Evolutionary conservation across 768 basidiomycete genomes (phyloP).

Genomic region (Trametes gibbosa): DNA sequence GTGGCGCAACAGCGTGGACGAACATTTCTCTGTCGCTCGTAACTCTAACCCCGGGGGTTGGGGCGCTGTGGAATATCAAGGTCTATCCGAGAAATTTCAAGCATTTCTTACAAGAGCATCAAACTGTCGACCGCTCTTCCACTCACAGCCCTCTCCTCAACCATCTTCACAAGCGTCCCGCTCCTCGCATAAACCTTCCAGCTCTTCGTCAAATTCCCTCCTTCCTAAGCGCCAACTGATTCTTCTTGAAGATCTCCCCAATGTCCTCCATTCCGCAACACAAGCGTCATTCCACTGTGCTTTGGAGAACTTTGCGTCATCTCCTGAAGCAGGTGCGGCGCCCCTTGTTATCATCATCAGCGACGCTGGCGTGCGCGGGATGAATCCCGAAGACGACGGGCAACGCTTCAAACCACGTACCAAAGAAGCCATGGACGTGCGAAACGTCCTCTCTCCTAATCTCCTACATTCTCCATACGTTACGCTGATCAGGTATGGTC

Average conservation of each 20-base stretch:
- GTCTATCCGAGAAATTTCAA: slow-evolving; percentile 65
- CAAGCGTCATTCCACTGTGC: slow-evolving; percentile 71
- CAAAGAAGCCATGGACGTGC: slow-evolving; percentile 59
- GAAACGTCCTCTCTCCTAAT: slow-evolving; percentile 68
- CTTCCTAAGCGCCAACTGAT: slow-evolving; percentile 50
- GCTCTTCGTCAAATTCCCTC: slow-evolving; percentile 8
- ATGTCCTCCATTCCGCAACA: slow-evolving; percentile 72
- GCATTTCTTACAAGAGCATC: slow-evolving; percentile 71
- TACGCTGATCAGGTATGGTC: slow-evolving; percentile 73
- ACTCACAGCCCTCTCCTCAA: not conserved
- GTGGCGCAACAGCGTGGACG: slow-evolving; percentile 73
- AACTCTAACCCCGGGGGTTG: not conserved
- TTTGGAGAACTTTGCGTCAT: slow-evolving; percentile 52
- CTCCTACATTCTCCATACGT: slow-evolving; percentile 72
- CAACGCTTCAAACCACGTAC: slow-evolving; percentile 42
- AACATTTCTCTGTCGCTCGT: slow-evolving; percentile 29
- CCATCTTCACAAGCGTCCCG: not conserved
- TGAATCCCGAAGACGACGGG: slow-evolving; percentile 46
- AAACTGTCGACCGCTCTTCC: slow-evolving; percentile 55
- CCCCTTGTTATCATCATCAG: slow-evolving; percentile 85
- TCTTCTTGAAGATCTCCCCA: slow-evolving; percentile 88
- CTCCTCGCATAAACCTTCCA: not conserved
- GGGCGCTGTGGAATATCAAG: slow-evolving; percentile 39
- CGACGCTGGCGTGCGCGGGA: slow-evolving; percentile 77
- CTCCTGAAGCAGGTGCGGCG: slow-evolving; percentile 30